These are phyloP conservation scores for Pseudogymnoascus verrucosus DNA, from an alignment of 2,329 filamentous ascomycete genomes.

Conservation along the genomic window DNA sequence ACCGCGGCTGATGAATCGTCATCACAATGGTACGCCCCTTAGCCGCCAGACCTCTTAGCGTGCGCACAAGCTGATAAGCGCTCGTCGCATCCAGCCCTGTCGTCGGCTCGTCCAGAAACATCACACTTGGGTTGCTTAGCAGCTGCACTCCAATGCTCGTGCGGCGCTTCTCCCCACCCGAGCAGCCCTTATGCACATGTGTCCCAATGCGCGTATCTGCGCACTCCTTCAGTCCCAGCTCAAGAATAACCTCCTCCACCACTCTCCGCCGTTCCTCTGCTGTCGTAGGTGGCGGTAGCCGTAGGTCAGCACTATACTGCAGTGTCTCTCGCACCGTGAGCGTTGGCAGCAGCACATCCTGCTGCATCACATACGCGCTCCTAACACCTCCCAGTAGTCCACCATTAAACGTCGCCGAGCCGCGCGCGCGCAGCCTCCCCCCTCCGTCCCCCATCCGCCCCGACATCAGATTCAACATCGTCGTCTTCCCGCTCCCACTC, in stretches of 20 bases:
- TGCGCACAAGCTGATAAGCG: slow-evolving; percentile 65
- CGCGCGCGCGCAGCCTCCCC: slow-evolving; percentile 42
- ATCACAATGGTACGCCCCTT: slow-evolving; percentile 65
- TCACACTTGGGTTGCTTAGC: slow-evolving; percentile 67
- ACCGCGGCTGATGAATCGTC: slow-evolving; percentile 70
- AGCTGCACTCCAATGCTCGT: slow-evolving; percentile 73
- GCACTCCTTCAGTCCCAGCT: slow-evolving; percentile 69
- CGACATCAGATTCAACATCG: slow-evolving; percentile 62
- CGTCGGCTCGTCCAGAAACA: slow-evolving; percentile 74
- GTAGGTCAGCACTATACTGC: slow-evolving; percentile 62
- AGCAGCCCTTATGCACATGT: slow-evolving; percentile 64
- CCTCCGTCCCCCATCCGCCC: slow-evolving; percentile 53
- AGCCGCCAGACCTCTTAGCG: slow-evolving; percentile 57
- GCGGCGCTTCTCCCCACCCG: slow-evolving; percentile 69
- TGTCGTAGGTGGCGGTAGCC: slow-evolving; percentile 56
- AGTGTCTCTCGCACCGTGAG: slow-evolving; percentile 71
- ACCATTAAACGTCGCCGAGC: slow-evolving; percentile 55
- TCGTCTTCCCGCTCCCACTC: slow-evolving; percentile 66
- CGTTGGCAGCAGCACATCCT: slow-evolving; percentile 65
- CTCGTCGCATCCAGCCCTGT: slow-evolving; percentile 71
- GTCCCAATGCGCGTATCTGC: slow-evolving; percentile 68
- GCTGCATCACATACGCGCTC: slow-evolving; percentile 67
- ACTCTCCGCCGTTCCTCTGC: slow-evolving; percentile 50
- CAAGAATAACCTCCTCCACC: slow-evolving; percentile 69
- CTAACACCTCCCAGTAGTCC: slow-evolving; percentile 43